phyloP scores from a whole-genome alignment of 106 monocot species.

The Acorus gramineus region DNA sequence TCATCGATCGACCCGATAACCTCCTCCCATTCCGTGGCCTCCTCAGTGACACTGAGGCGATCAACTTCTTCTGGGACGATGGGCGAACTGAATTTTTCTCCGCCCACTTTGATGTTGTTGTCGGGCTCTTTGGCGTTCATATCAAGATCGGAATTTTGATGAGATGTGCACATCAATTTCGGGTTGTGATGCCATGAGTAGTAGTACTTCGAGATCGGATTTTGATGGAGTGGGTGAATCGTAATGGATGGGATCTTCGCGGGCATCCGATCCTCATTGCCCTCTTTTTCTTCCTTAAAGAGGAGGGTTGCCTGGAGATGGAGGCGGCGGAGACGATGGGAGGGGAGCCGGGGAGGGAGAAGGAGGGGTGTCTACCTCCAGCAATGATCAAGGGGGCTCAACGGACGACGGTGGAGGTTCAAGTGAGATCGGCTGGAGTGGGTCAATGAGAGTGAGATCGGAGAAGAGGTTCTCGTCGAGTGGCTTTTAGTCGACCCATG shows the following conservation, averaged over 20 bases:
- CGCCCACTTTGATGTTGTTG: no score
- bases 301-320: slow-evolving; percentile 39
- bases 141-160: neutral
- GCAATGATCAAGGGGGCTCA: neutral
- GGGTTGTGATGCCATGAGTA: neutral
- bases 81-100: no score
- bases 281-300: slow-evolving; percentile 92
- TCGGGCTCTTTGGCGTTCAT: no score
- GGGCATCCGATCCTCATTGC: slow-evolving; percentile 75
- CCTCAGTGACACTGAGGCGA: no score
- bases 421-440: neutral
- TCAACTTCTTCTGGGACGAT: slow-evolving; percentile 2
- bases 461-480: slow-evolving; percentile 88
- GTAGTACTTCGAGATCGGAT: no score
- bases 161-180: neutral
- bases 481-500: no score
- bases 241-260: slow-evolving; percentile 20
- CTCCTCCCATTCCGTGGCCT: slow-evolving; percentile 19
- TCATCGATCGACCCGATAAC: slow-evolving; percentile 19
- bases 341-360: neutral
- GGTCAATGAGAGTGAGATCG: slow-evolving; percentile 59
- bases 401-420: neutral
- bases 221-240: no score
- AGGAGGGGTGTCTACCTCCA: neutral
- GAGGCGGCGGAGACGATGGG: slow-evolving; percentile 1